Conservation (phyloP, 78 protist species). For the Creolimax fragrantissima region DNA sequence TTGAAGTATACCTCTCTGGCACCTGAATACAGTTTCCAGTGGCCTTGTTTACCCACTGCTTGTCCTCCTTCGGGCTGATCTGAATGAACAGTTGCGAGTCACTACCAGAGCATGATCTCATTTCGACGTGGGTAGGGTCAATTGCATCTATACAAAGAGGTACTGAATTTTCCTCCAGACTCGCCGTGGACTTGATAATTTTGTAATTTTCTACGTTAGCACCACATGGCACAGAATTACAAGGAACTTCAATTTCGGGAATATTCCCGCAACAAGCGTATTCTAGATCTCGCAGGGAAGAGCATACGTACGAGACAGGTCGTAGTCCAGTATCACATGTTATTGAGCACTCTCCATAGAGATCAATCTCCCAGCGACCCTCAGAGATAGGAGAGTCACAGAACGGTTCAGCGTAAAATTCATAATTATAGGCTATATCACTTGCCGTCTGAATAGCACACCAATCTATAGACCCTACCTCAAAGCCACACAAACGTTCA, state of each 20-base stretch:
- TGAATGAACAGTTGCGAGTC: not conserved
- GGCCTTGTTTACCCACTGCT: not conserved
- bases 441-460: not conserved
- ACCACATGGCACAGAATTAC: not conserved
- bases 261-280: not conserved
- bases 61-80: not conserved
- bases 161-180: not conserved
- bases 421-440: not conserved
- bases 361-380: not conserved
- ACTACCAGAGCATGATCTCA: not conserved
- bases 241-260: not conserved
- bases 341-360: not conserved
- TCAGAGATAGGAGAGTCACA: not conserved
- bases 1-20: not conserved
- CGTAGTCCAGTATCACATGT: not conserved
- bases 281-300: not conserved
- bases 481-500: not conserved
- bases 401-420: not conserved
- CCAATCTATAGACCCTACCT: not conserved
- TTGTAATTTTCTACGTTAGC: not conserved
- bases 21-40: not conserved
- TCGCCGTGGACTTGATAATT: not conserved
- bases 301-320: not conserved
- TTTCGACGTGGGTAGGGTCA: not conserved
- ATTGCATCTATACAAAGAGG: not conserved